Conservation (phyloP, 495 filamentous ascomycete genomes). For the Sordaria brevicollis region DNA sequence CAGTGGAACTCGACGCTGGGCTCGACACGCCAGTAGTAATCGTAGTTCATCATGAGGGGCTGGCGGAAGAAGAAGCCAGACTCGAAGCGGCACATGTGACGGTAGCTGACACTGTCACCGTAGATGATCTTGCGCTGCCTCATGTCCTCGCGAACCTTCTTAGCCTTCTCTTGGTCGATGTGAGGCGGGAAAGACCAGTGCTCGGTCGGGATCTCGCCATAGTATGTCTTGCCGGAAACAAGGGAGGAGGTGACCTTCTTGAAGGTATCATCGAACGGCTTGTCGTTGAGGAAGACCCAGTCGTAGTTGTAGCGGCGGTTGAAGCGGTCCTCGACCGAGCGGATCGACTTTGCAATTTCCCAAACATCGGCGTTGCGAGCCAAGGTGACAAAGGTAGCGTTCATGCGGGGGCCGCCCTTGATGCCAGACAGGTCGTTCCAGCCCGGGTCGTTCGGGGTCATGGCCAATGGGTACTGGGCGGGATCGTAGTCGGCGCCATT, state of each 20-base stretch:
- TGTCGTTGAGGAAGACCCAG: constrained; percentile 97
- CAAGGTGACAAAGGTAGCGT: constrained; percentile 93
- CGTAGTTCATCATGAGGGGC: constrained; percentile 68
- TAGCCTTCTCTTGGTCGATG: constrained; percentile 80
- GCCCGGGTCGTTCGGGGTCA: constrained; percentile 33
- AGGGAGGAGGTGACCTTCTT: constrained; percentile 82
- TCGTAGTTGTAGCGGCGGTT: constrained; percentile 94
- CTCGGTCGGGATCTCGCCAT: constrained; percentile 72
- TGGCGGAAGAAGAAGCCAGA: constrained; percentile 92
- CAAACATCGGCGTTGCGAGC: constrained; percentile 88
- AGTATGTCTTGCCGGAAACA: constrained; percentile 82
- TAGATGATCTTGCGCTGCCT: constrained; percentile 80
- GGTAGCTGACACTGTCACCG: constrained; percentile 83
- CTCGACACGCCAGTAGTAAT: constrained; percentile 91
- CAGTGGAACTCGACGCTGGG: constrained; percentile 82
- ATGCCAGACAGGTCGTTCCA: constrained; percentile 42
- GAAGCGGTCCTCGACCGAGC: constrained; percentile 93
- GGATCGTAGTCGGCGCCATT: constrained; percentile 19
- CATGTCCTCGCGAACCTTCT: constrained; percentile 77
- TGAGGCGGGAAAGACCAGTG: constrained; percentile 85
- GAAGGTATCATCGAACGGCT: constrained; percentile 84
- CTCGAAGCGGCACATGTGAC: constrained; percentile 91
- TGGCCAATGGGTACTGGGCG: constrained; percentile 40
- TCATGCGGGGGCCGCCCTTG: constrained; percentile 59
- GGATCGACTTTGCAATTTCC: constrained; percentile 93